Percentiles rank a stretch among this genome's conserved stretches.
phyloP scores from a whole-genome alignment of 2,329 filamentous ascomycete species.

The Venturia oleaginea region DNA sequence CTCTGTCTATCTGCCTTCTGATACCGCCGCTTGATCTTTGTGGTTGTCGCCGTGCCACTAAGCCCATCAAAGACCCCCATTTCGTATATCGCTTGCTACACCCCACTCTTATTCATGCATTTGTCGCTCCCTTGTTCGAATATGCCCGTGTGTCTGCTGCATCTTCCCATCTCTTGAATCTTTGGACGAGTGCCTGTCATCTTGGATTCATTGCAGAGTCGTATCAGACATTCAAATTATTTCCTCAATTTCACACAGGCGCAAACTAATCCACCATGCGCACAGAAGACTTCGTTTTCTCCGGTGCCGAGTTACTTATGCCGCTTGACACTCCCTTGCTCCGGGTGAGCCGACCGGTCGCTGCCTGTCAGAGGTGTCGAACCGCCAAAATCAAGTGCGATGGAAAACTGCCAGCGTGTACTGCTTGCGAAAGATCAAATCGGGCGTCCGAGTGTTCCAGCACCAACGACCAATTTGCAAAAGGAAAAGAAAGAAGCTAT shows the following conservation, averaged over 20 bases:
- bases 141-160: neutral
- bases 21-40: neutral
- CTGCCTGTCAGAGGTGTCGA: conserved; percentile 74
- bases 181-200: neutral
- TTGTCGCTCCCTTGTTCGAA: neutral
- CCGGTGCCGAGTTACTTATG: conserved; percentile 27
- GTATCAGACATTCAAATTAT: neutral
- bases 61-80: neutral
- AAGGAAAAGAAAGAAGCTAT: conserved; percentile 94
- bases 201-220: neutral
- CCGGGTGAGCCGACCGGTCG: conserved; percentile 68
- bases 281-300: conserved; percentile 16
- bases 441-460: conserved; percentile 82
- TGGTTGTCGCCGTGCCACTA: neutral
- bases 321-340: conserved; percentile 50
- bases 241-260: neutral
- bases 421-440: conserved; percentile 86
- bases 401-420: conserved; percentile 89
- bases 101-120: neutral
- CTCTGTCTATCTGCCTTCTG: neutral
- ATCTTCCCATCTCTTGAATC: neutral
- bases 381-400: conserved; percentile 97
- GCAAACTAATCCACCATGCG: conserved; percentile 13
- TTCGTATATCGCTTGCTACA: neutral
- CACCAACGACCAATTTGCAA: conserved; percentile 89